Evolutionary conservation across 225 moss, liverwort and hornwort genomes (phyloP).

Genomic region (Polytrichum formosum): DNA sequence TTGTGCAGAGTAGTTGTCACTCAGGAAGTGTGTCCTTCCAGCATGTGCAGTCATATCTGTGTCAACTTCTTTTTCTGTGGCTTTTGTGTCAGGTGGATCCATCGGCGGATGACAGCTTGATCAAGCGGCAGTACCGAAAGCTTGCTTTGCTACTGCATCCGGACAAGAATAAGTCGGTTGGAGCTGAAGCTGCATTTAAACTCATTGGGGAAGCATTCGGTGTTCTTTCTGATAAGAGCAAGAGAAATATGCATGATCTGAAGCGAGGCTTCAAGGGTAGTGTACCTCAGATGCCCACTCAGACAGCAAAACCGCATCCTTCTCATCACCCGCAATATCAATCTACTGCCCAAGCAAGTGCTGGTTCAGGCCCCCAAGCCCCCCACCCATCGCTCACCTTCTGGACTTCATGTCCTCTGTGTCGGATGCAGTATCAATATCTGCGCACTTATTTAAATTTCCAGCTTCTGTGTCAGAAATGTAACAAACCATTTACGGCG

Average conservation of each 20-base stretch:
- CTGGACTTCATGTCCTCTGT: constrained; percentile 84
- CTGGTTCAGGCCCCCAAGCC: constrained; percentile 21
- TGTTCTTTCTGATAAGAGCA: constrained; percentile 69
- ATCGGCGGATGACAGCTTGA: constrained; percentile 66
- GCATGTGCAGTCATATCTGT: background rate
- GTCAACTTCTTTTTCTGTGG: background rate
- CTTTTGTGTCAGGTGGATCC: constrained; percentile 56
- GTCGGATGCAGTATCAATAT: constrained; percentile 88
- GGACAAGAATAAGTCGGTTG: constrained; percentile 85
- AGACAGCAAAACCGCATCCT: constrained; percentile 27
- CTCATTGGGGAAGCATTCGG: constrained; percentile 85
- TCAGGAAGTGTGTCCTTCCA: too few relatives aligned
- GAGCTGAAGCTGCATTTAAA: constrained; percentile 95
- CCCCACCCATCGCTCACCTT: constrained; percentile 41
- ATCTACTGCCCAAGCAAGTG: constrained; percentile 31
- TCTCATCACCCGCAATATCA: constrained; percentile 37
- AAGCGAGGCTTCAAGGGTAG: constrained; percentile 47
- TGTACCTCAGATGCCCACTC: constrained; percentile 27
- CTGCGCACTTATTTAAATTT: constrained; percentile 61
- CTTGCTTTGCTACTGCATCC: constrained; percentile 83
- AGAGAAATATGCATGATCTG: constrained; percentile 67
- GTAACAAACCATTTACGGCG: constrained; percentile 67
- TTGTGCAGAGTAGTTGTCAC: too few relatives aligned
- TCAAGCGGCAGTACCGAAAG: constrained; percentile 89
- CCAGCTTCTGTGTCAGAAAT: constrained; percentile 75